Base-by-base conservation (phyloP, 768 basidiomycete genomes). In the Tulasnella sp. region DNA sequence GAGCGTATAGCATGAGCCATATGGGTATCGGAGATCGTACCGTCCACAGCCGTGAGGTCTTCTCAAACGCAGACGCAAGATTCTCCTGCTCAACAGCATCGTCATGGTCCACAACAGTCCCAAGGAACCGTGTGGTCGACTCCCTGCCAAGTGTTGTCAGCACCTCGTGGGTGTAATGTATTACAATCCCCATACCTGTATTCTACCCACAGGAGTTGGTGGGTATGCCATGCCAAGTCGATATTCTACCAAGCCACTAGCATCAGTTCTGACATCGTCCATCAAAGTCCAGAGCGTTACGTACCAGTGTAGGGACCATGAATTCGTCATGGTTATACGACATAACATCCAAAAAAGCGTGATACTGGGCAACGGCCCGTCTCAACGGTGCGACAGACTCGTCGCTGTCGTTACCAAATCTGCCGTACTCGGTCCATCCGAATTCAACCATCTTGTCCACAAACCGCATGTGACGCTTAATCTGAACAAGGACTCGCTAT, bases 211-310 rank as follows among this genome's bases (percentile, higher is more conserved):
- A 60, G 49, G 1, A 63, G 57, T 31, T 63, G 62, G 36, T 63
- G 62, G 1, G 62, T 63, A 32, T 63, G 62, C 62, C 62, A 63
- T 15, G 62, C 59, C 5, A 63, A 48, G 17, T 63, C 62, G 53
- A 59, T 59, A 6, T 32, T 48, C 46, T 48, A 48, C 29, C 9
- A n/a, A n/a, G n/a, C n/a, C n/a, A n/a, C n/a, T n/a, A n/a, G n/a
- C n/a, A n/a, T n/a, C n/a, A n/a, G n/a, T n/a, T n/a, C n/a, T n/a
- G n/a, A n/a, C n/a, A n/a, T n/a, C n/a, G n/a, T n/a, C 8, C 11
- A 19, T 19, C 7, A 35, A 14, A n/a, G n/a, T n/a, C n/a, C n/a
- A 39, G 50, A 49, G 27, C 17, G 25, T 12, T 8, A 12, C 56
- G 19, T 46, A 61, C 62, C n/a, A 63, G 35, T 4, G 62, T 63